A percentile compares a stretch with the other conserved stretches of the same genome.
Evolutionary conservation across 345 rosid species (phyloP).

Genomic region (Pseudoturritis turrita): DNA sequence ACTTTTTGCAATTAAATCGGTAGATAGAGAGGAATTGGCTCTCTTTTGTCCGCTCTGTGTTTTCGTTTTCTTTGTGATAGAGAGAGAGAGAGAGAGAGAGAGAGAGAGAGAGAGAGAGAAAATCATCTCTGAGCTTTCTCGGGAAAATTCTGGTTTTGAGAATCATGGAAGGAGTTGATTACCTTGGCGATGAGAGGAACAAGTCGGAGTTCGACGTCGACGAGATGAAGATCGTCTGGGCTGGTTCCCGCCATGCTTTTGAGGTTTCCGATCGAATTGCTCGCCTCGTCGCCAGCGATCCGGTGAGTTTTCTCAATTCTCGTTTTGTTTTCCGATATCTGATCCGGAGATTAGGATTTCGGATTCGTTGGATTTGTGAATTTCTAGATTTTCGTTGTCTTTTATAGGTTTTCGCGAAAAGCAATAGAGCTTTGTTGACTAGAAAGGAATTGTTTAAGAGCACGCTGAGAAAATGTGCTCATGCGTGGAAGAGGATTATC

Average conservation of each 20-base stretch:
- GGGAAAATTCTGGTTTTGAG: background rate
- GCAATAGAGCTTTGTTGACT: conserved; percentile 54
- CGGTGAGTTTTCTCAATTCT: conserved; percentile 38
- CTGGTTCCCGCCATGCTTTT: conserved; percentile 74
- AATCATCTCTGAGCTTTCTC: background rate
- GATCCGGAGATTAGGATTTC: background rate
- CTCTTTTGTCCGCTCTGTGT: background rate
- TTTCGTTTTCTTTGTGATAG: background rate
- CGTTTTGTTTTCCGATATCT: background rate
- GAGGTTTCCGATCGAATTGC: conserved; percentile 82
- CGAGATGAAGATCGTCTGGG: conserved; percentile 95
- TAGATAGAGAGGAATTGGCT: background rate
- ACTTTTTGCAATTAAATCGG: background rate
- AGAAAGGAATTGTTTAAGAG: conserved; percentile 96
- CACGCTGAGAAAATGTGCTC: conserved; percentile 74
- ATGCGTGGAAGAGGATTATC: conserved; percentile 79
- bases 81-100: too few relatives aligned
- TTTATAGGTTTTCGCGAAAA: conserved; percentile 67
- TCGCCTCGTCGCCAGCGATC: conserved; percentile 92
- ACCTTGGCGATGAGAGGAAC: conserved; percentile 67
- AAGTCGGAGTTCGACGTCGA: conserved; percentile 80
- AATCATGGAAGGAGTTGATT: conserved; percentile 55
- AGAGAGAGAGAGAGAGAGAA: background rate
- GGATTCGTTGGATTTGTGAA: background rate
- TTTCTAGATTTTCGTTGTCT: background rate